Evolutionary conservation across 257 asterid genomes (phyloP).

Genomic region (Solanum tarijense): DNA sequence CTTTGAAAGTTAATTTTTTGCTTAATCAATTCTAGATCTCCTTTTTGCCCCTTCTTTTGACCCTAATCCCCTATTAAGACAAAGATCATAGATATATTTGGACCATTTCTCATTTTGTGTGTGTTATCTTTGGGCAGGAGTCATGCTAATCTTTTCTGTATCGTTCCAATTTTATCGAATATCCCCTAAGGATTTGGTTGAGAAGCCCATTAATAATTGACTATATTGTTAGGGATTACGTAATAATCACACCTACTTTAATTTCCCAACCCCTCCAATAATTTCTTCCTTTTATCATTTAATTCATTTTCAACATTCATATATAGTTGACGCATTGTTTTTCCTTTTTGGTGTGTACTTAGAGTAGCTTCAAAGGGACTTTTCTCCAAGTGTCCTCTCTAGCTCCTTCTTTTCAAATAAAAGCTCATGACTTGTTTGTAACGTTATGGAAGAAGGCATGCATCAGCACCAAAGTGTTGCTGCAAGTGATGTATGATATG

Average conservation of each 20-base stretch:
- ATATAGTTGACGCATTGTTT: not conserved
- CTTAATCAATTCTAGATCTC: not conserved
- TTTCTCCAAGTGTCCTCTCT: not conserved
- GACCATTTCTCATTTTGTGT: too few species aligned
- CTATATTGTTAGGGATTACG: not conserved
- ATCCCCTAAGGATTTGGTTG: not conserved
- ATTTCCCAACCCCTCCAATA: not conserved
- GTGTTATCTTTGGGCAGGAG: too few species aligned
- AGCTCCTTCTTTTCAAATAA: not conserved
- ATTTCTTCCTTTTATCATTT: not conserved
- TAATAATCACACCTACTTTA: not conserved
- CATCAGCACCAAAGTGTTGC: not conserved
- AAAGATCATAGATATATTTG: not conserved
- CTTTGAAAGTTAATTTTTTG: not conserved
- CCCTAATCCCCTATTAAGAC: not conserved
- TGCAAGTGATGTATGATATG: not conserved
- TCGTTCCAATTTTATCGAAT: not conserved
- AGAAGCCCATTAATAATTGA: not conserved
- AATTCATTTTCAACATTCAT: not conserved
- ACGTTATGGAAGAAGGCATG: not conserved
- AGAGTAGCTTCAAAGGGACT: constrained; percentile 12
- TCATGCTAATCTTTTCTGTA: too few species aligned
- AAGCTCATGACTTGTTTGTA: not conserved
- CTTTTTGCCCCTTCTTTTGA: not conserved
- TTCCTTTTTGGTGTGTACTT: not conserved